Conservation (phyloP, 352 stramenopile genomes). For the Thalassiosira delicatula region DNA sequence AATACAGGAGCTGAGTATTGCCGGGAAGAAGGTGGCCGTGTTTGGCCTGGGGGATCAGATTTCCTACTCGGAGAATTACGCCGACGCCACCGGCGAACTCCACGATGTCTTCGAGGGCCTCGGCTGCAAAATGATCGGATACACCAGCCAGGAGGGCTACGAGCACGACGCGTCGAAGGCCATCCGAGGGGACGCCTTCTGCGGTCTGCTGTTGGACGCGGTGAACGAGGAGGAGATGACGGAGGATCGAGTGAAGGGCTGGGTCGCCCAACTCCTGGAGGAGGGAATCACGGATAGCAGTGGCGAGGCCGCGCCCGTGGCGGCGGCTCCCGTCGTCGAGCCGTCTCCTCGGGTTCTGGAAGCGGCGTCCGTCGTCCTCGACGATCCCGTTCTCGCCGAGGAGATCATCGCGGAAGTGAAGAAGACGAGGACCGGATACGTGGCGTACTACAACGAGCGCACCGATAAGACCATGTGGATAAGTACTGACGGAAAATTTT, state of each 20-base stretch:
- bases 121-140: conserved; percentile 80
- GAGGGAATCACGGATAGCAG: conserved; percentile 75
- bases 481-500: conserved; percentile 63
- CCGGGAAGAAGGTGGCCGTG: conserved; percentile 83
- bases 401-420: conserved; percentile 46
- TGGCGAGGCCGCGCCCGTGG: conserved; percentile 12
- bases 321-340: conserved; percentile 3
- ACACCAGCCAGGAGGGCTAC: conserved; percentile 80
- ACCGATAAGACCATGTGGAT: conserved; percentile 77
- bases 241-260: conserved; percentile 74
- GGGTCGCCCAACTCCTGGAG: conserved; percentile 73
- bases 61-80: conserved; percentile 83
- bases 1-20: conserved; percentile 66
- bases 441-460: conserved; percentile 66
- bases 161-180: conserved; percentile 80
- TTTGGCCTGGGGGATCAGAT: conserved; percentile 83
- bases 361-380: conserved; percentile 26
- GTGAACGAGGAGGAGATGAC: conserved; percentile 85
- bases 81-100: conserved; percentile 83
- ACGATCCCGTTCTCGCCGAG: conserved; percentile 35
- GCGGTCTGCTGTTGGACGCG: conserved; percentile 79
- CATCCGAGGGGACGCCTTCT: conserved; percentile 81
- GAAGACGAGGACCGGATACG: conserved; percentile 49
- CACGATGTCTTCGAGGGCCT: conserved; percentile 83
- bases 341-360: conserved; percentile 25